These are phyloP conservation scores for Choiromyces venosus DNA, from an alignment of 495 filamentous ascomycete genomes.

Conservation along the genomic window DNA sequence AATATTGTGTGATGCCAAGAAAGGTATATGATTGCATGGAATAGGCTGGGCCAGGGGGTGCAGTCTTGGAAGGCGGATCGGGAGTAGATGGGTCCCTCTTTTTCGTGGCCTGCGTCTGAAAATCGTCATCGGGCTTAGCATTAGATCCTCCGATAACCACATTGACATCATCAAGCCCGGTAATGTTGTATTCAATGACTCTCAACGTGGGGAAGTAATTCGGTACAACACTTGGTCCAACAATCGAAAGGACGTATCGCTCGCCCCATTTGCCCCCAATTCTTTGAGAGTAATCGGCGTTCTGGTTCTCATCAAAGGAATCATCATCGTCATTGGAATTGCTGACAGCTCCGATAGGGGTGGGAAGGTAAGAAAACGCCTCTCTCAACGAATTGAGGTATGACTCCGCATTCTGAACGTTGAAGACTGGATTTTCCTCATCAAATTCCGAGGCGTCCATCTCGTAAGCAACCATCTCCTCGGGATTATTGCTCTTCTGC, in stretches of 20 bases:
- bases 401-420: conserved; percentile 58
- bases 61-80: conserved; percentile 61
- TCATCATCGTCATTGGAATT: conserved; percentile 29
- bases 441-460: conserved; percentile 42
- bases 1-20: conserved; percentile 81
- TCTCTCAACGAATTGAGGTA: conserved; percentile 77
- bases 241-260: conserved; percentile 71
- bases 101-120: conserved; percentile 43
- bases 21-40: conserved; percentile 73
- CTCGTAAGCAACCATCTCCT: conserved; percentile 19
- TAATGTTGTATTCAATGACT: conserved; percentile 88
- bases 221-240: conserved; percentile 80
- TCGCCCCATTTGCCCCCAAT: conserved; percentile 78
- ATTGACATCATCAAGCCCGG: conserved; percentile 51
- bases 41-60: conserved; percentile 85
- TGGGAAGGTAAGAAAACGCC: conserved; percentile 69
- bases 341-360: conserved; percentile 45
- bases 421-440: conserved; percentile 51
- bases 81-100: conserved; percentile 62
- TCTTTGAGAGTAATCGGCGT: conserved; percentile 51
- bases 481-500: conserved; percentile 28
- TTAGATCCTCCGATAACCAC: conserved; percentile 4
- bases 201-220: conserved; percentile 87
- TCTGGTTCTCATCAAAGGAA: conserved; percentile 43
- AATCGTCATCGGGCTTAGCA: conserved; percentile 3